phyloP scores from a whole-genome alignment of 169 alveolate species.

The Toxoplasma gondii region DNA sequence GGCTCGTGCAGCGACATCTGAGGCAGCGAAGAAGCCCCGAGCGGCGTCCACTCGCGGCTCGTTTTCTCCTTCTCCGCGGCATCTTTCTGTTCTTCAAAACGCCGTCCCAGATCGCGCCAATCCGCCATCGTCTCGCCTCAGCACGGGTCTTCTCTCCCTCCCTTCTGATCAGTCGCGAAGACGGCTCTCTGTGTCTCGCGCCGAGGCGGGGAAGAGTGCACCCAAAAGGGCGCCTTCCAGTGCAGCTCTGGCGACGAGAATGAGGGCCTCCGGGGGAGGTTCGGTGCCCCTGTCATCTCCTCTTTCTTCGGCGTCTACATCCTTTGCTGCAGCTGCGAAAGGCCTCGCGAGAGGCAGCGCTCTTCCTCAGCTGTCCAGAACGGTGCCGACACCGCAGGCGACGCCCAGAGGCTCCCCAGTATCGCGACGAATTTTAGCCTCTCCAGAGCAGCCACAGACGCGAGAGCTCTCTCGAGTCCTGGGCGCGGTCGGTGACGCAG shows the following conservation, averaged over 20 bases:
- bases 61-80: neutral
- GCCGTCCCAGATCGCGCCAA: neutral
- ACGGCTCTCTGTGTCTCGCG: neutral
- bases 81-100: neutral
- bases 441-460: neutral
- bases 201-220: neutral
- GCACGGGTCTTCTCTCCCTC: neutral
- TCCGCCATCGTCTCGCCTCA: neutral
- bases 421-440: neutral
- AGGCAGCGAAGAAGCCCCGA: neutral
- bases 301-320: neutral
- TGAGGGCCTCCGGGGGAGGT: neutral
- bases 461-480: neutral
- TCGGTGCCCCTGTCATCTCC: neutral
- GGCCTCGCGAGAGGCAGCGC: neutral
- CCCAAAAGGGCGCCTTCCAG: neutral
- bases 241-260: neutral
- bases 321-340: neutral
- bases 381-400: neutral
- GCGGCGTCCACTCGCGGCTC: neutral
- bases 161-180: neutral
- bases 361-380: neutral
- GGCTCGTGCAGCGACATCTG: neutral
- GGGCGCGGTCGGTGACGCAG: neutral
- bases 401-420: neutral